Base-by-base conservation (phyloP, 768 basidiomycete genomes). In the Pleurotus salmoneostramineus region DNA sequence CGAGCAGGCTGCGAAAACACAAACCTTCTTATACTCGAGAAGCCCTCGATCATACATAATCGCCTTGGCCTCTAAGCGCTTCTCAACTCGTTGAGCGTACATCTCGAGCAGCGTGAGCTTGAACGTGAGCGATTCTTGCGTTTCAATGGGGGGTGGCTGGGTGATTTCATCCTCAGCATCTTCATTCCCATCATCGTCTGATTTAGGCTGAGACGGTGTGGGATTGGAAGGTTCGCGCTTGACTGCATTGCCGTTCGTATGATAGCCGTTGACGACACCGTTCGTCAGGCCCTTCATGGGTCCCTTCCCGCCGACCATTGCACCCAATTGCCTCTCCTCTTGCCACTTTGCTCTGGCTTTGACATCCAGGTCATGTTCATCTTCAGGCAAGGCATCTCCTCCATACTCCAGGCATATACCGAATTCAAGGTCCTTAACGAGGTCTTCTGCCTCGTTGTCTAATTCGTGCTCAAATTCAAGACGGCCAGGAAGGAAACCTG, bases 401-500 rank as follows among this genome's bases (percentile, higher is more conserved):
- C 90, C 95, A 67, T 84, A 96, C 34, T 85, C 82, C 17, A 83
- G 77, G 60, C 93, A 93, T n/a, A 95, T 74, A 1, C 93, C 96
- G 64, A 98, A 98, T 68, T 98, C 95, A 61, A 99, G 78, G 68
- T 98, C 94, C 71, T 98, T 98, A 62, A 98, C 89, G 2, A 93
- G 72, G 65, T 95, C 89, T 68, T 99, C 96, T 0, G 96, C 96
- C 52, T 99, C 96, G 69, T 99, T 97, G 67, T 98, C 95, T 4
- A 93, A 74, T 71, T 99, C 96, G 64, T 95, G 95, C 68, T 99
- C 96, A 68, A 99, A 99, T 71, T 99, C 96, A 36, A 99, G 80
- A n/a, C 96, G 87, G 12, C 96, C 96, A 6, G 96, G 96, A 67
- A 99, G 88, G 74, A 89, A 98, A 0, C 89, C 89, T 12, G 89